These are phyloP conservation scores for Encephalitozoon cuniculi DNA, from an alignment of 371 early-diverging fungal genomes.

Conservation along the genomic window DNA sequence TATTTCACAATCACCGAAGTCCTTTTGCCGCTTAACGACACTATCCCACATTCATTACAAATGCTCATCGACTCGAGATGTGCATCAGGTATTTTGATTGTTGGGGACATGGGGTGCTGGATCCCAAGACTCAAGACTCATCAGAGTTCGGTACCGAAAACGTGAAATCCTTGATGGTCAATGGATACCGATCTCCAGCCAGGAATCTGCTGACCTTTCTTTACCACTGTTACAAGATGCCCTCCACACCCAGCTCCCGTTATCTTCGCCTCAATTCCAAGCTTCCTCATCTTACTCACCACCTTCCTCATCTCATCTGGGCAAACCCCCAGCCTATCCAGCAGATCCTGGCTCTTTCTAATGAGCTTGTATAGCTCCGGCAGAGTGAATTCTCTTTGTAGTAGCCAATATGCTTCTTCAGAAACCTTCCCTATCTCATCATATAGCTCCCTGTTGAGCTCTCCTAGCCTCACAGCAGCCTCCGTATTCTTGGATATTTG, in stretches of 20 bases:
- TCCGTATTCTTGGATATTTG: slow-evolving; percentile 12
- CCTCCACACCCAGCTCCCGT: slow-evolving; percentile 41
- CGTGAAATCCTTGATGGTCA: background rate
- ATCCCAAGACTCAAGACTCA: background rate
- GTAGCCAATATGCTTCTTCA: slow-evolving; percentile 12
- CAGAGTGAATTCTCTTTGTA: slow-evolving; percentile 14
- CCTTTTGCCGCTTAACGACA: slow-evolving; percentile 32
- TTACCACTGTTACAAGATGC: slow-evolving; percentile 38
- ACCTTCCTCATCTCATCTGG: slow-evolving; percentile 27
- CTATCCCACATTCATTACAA: background rate
- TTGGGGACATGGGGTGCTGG: background rate
- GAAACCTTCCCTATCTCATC: slow-evolving; percentile 23
- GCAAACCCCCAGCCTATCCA: slow-evolving; percentile 19
- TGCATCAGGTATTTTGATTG: slow-evolving; percentile 15
- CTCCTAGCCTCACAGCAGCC: background rate
- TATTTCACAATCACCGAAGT: slow-evolving; percentile 14
- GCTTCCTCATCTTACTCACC: slow-evolving; percentile 21
- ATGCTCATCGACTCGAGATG: background rate
- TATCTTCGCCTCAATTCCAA: slow-evolving; percentile 32
- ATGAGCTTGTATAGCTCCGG: slow-evolving; percentile 21
- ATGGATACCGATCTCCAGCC: slow-evolving; percentile 27
- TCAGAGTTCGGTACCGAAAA: background rate
- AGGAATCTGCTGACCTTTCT: background rate
- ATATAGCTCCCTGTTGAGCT: slow-evolving; percentile 7
- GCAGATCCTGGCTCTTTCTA: slow-evolving; percentile 19